Evolutionary conservation across 2,329 filamentous ascomycete genomes (phyloP).

Genomic region (Salinomyces thailandicus): DNA sequence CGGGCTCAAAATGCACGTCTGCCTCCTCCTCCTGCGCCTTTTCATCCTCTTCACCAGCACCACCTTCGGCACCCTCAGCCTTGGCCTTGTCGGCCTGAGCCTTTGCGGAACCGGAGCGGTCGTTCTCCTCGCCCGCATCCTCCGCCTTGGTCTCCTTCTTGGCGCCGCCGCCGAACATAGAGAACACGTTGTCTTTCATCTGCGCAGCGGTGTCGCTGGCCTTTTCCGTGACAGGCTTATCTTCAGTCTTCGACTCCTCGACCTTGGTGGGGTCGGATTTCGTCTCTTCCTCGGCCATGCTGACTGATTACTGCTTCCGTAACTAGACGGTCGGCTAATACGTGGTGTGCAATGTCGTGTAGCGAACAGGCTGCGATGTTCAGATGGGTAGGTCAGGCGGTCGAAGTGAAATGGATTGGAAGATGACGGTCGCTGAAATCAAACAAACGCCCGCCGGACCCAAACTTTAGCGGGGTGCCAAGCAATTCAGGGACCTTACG

Average conservation of each 20-base stretch:
- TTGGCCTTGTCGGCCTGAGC: slow-evolving; percentile 55
- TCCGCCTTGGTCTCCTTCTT: slow-evolving; percentile 85
- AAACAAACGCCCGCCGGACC: not conserved
- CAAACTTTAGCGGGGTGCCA: not conserved
- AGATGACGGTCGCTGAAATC: too few relatives aligned
- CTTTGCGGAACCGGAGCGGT: slow-evolving; percentile 74
- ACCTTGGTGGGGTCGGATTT: slow-evolving; percentile 3
- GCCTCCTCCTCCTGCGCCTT: slow-evolving; percentile 50
- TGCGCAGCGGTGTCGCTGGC: slow-evolving; percentile 29
- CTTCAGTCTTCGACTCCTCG: slow-evolving; percentile 10
- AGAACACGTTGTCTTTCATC: slow-evolving; percentile 61
- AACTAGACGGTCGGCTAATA: too few relatives aligned
- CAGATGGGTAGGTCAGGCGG: too few relatives aligned
- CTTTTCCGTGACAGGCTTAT: slow-evolving; percentile 28
- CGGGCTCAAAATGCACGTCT: slow-evolving; percentile 94
- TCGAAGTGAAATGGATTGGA: too few relatives aligned
- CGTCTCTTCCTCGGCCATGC: slow-evolving; percentile 6
- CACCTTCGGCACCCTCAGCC: slow-evolving; percentile 25
- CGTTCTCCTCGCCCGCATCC: slow-evolving; percentile 61
- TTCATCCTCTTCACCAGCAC: slow-evolving; percentile 28
- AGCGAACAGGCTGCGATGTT: too few relatives aligned
- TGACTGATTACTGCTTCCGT: not conserved
- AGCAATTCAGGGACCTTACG: not conserved
- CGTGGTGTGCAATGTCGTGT: too few relatives aligned
- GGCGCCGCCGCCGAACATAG: slow-evolving; percentile 95